Evolutionary conservation across 352 stramenopile species (phyloP).

Genomic region (Discostella stelligera): DNA sequence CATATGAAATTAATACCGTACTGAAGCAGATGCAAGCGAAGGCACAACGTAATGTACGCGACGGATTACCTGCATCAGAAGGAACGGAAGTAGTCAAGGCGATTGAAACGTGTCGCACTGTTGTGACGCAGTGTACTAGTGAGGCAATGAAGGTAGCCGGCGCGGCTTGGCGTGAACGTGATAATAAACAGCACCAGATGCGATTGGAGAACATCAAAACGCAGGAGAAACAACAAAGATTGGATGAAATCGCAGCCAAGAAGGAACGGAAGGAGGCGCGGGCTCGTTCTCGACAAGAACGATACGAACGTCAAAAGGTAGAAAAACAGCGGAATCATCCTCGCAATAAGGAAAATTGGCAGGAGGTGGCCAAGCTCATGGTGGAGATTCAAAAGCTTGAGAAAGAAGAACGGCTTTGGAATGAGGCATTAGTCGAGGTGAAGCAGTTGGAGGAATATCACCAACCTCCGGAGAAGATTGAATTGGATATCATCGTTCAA

Average conservation of each 20-base stretch:
- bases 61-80: constrained; percentile 38
- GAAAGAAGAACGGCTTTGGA: constrained; percentile 53
- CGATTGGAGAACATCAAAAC: constrained; percentile 17
- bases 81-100: constrained; percentile 49
- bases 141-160: constrained; percentile 34
- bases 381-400: constrained; percentile 57
- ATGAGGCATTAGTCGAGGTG: constrained; percentile 37
- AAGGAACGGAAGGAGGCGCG: constrained; percentile 39
- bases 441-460: constrained; percentile 42
- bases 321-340: constrained; percentile 47
- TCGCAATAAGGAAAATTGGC: constrained; percentile 55
- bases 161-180: constrained; percentile 32
- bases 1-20: constrained; percentile 28
- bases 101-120: constrained; percentile 50
- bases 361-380: constrained; percentile 46
- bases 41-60: constrained; percentile 41
- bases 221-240: constrained; percentile 28
- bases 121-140: constrained; percentile 34
- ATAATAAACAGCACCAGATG: constrained; percentile 25
- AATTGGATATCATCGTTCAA: constrained; percentile 28
- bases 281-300: constrained; percentile 26
- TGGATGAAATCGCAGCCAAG: constrained; percentile 18
- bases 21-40: constrained; percentile 50
- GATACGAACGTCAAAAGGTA: constrained; percentile 33
- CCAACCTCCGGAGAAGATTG: constrained; percentile 35